These are phyloP conservation scores for Cyclanthera cordifolia DNA, from an alignment of 306 rosid species.

Conservation along the genomic window DNA sequence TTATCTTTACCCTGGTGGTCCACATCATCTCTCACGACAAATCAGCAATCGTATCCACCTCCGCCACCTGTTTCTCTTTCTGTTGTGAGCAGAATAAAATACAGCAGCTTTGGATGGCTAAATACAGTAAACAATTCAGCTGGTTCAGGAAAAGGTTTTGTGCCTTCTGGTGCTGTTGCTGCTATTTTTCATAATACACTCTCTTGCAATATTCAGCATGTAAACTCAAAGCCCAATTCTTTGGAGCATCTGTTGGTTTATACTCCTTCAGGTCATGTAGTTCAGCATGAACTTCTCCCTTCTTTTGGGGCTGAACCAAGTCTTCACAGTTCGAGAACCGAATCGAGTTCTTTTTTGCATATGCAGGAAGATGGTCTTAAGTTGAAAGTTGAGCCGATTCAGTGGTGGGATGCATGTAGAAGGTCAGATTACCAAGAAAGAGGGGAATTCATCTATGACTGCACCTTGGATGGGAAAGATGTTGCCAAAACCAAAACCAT, in stretches of 20 bases:
- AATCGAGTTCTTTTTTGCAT: conserved; percentile 36
- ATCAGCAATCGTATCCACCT: conserved; percentile 57
- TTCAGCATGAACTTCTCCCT: conserved; percentile 74
- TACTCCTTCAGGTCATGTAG: conserved; percentile 87
- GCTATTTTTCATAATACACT: conserved; percentile 77
- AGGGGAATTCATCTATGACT: conserved; percentile 38
- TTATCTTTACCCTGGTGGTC: conserved; percentile 83
- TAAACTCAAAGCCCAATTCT: conserved; percentile 35
- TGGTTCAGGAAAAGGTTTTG: conserved; percentile 65
- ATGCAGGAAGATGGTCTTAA: conserved; percentile 68
- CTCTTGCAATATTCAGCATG: conserved; percentile 30
- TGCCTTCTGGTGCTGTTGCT: conserved; percentile 89
- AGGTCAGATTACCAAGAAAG: conserved; percentile 73
- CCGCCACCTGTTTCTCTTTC: conserved; percentile 67
- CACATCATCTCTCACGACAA: conserved; percentile 32
- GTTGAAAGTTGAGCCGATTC: conserved; percentile 85
- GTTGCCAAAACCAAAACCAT: conserved; percentile 21
- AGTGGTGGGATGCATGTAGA: conserved; percentile 95
- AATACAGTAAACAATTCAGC: conserved; percentile 51
- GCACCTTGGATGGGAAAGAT: conserved; percentile 35
- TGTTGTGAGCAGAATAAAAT: conserved; percentile 79
- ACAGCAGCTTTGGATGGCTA: conserved; percentile 92
- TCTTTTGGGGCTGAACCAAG: conserved; percentile 48
- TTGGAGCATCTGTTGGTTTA: conserved; percentile 74
- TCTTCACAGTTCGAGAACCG: conserved; percentile 29